Base-by-base conservation (phyloP, 2,329 filamentous ascomycete genomes). In the Verticillium tricorpus region DNA sequence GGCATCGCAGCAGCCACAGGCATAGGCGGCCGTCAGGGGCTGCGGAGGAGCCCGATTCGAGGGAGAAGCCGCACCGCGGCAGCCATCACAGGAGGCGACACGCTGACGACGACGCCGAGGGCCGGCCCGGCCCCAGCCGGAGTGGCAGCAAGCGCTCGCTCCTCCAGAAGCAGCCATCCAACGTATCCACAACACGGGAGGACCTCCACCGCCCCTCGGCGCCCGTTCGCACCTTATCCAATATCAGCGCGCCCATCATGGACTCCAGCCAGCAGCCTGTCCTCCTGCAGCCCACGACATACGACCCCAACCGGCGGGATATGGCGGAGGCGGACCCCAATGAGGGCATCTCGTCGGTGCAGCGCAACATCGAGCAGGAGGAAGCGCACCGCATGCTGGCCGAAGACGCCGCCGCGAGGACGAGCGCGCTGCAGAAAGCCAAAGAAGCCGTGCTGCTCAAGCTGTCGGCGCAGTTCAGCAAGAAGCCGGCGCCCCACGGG, bases 391-490 rank as follows among this genome's bases (percentile, higher is more conserved):
- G 82, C 12, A 77, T 80, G 55, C 76, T 87, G 28, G 85, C 85
- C 22, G 82, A 88, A 65, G 84, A 88, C 67, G 77, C 81, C 2
- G 80, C 80, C 9, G 80, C 82, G 60, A 80, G 85, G 61, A 77
- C 77, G 5, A 82, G 77, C 66, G 83, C 85, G 11, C 74, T 89
- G 58, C 79, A 80, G 68, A 82, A 83, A 62, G 86, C 86, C 37
- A 85, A 84, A 69, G 84, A 85, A 65, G 82, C 84, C 0, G 85
- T 89, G 14, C 74, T 89, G 60, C 79, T 77, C 63, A 86, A 86
- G 67, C 78, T 89, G 58, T 82, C 78, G 67, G 79, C 79, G 61
- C 82, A 87, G 69, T 86, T 81, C 60, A 64, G 32, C 34, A 61
- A 60, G 50, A 67, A 60, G 28, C 67, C 5, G 59, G 66, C 57